phyloP scores from a whole-genome alignment of 164 flowering plant genomes.

The Chimonanthus salicifolius region DNA sequence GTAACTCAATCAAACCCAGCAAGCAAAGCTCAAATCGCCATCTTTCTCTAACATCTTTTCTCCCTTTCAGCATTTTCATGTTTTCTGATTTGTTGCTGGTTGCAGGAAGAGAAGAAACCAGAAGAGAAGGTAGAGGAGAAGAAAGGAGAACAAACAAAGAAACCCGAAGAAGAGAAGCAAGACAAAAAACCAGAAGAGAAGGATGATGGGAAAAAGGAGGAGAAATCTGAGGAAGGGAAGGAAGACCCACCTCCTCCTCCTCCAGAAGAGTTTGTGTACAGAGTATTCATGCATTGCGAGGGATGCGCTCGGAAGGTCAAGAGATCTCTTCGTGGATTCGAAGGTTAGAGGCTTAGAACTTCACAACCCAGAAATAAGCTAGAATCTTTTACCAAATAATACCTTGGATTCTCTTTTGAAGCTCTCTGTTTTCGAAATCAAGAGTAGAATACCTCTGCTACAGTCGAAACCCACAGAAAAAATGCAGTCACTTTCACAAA shows the following conservation, averaged over 20 bases:
- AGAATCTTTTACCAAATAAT: background rate
- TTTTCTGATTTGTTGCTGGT: too few species aligned
- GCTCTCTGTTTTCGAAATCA: background rate
- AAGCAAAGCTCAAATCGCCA: too few species aligned
- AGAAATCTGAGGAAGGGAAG: constrained; percentile 20
- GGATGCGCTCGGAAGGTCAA: constrained; percentile 77
- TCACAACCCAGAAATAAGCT: background rate
- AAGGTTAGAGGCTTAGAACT: constrained; percentile 28
- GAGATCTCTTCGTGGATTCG: constrained; percentile 50
- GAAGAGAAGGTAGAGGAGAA: constrained; percentile 5
- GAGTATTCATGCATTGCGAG: constrained; percentile 84
- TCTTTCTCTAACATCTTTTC: too few species aligned
- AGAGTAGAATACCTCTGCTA: too few species aligned
- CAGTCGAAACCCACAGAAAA: too few species aligned
- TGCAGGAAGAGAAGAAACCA: too few species aligned
- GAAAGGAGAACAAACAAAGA: constrained; percentile 8
- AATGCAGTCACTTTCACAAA: too few species aligned
- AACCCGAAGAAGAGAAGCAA: constrained; percentile 15
- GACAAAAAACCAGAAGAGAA: constrained; percentile 9
- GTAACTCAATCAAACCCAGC: too few species aligned
- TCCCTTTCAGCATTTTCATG: too few species aligned
- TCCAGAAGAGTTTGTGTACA: constrained; percentile 43
- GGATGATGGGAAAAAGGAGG: constrained; percentile 7
- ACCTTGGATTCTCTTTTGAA: background rate
- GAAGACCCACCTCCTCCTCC: constrained; percentile 50